These are phyloP conservation scores for Huiozyma sinensis DNA, from an alignment of 805 yeast genomes.

Conservation along the genomic window DNA sequence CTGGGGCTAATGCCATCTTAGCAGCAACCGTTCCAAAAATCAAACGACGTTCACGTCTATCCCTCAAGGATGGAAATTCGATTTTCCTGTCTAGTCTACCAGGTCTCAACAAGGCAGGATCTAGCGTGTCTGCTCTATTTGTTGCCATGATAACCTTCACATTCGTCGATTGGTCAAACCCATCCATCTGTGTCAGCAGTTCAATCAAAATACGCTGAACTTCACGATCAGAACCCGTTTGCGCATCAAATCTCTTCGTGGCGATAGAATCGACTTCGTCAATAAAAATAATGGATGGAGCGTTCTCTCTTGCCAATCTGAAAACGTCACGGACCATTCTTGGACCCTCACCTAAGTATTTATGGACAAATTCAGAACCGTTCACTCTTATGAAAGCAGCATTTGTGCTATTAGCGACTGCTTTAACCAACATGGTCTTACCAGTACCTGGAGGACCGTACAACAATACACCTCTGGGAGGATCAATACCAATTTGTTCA, in stretches of 20 bases:
- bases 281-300: constrained; percentile 93
- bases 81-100: constrained; percentile 97
- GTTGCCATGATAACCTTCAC: constrained; percentile 99
- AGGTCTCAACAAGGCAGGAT: constrained; percentile 95
- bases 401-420: constrained; percentile 93
- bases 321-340: constrained; percentile 99
- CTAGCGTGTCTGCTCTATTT: constrained; percentile 97
- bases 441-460: constrained; percentile 99
- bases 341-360: constrained; percentile 98
- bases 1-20: constrained; percentile 97
- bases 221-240: constrained; percentile 99
- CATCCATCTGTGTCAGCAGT: constrained; percentile 97
- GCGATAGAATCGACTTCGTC: constrained; percentile 99
- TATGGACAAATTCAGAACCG: constrained; percentile 97
- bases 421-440: constrained; percentile 96
- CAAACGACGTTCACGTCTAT: constrained; percentile 94
- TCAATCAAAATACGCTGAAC: constrained; percentile 96
- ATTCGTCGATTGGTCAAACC: constrained; percentile 89
- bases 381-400: constrained; percentile 94
- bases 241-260: constrained; percentile 97
- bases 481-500: constrained; percentile 96
- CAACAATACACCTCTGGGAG: constrained; percentile 93
- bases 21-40: constrained; percentile 92
- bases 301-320: constrained; percentile 91
- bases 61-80: constrained; percentile 92